Evolutionary conservation across 169 alveolate genomes (phyloP), one percentile per base, ranked within the genome.

Genomic region (Cryptosporidium meleagridis): DNA sequence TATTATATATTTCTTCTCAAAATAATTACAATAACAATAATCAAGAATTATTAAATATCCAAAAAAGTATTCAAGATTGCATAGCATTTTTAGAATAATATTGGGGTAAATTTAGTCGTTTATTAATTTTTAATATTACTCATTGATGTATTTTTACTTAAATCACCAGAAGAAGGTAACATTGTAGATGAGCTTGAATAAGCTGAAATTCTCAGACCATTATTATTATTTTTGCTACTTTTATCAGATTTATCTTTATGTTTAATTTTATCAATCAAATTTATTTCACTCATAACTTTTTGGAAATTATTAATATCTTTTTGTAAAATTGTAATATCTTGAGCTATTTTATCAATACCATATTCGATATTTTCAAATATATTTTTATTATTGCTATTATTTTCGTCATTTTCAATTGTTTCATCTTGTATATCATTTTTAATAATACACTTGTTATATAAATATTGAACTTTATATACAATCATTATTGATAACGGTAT

Each of bases 111-210:
- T n/a, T n/a, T n/a, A n/a, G n/a, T n/a, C n/a, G n/a, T n/a, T n/a
- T n/a, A 16, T 69, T 37, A 29, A 69, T 69, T 58, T 14, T 29
- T 58, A 16, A 26, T 58, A 58, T 58, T 58, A 58, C 12, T 26
- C 31, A 26, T 58, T 14, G 37, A 58, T 12, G 33, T 29, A 33
- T 29, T n/a, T 23, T 75, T 75, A 55, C 59, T 53, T 75, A 37
- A 31, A 18, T 52, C 58, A 53, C 41, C 21, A 52, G 62, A 55
- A 52, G 62, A 55, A 31, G 86, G 55, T 55, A 45, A 55, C 39
- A 75, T 55, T 18, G 71, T 31, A 52, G 85, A 70, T 55, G 85
- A 70, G 31, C 85, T 70, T 70, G 85, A 70, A 44, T n/a, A 44
- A 21, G 85, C 51, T 41, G 67, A 70, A 52, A 70, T 33, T 1